These are phyloP conservation scores for Arachnopeziza araneosa DNA, from an alignment of 2,329 filamentous ascomycete species.

Conservation along the genomic window DNA sequence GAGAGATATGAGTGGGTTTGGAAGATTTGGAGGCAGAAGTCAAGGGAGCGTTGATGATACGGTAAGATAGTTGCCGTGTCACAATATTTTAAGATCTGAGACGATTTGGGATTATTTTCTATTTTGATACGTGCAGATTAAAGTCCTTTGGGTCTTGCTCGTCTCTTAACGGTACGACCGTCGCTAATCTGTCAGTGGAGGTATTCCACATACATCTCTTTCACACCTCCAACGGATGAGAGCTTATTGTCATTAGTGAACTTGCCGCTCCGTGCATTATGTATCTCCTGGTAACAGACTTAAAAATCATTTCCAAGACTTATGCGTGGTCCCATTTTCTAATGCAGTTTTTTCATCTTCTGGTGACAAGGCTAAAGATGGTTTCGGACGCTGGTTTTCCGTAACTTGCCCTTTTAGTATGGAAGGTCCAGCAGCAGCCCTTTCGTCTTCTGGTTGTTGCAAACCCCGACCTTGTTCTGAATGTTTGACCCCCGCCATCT, in stretches of 20 bases:
- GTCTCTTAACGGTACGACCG: no score
- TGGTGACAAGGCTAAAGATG: background rate
- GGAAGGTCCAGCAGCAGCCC: background rate
- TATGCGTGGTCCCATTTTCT: no score
- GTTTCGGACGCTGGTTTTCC: background rate
- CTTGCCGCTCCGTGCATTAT: no score
- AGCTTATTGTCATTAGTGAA: no score
- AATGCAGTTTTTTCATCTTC: no score
- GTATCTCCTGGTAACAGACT: no score
- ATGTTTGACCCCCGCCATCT: background rate
- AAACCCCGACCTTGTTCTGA: background rate
- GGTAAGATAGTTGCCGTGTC: background rate
- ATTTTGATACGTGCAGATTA: no score
- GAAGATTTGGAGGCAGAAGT: constrained; percentile 37
- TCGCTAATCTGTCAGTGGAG: no score
- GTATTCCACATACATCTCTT: no score
- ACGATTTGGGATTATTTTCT: background rate
- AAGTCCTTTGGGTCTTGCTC: no score
- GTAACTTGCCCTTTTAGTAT: background rate
- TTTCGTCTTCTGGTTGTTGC: background rate
- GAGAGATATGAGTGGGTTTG: constrained; percentile 78
- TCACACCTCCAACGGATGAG: no score
- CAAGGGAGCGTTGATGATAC: constrained; percentile 13
- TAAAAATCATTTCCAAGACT: no score
- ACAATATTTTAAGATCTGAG: background rate